Evolutionary conservation across 2,329 filamentous ascomycete species (phyloP).

Genomic region (Hypomyces perniciosus): DNA sequence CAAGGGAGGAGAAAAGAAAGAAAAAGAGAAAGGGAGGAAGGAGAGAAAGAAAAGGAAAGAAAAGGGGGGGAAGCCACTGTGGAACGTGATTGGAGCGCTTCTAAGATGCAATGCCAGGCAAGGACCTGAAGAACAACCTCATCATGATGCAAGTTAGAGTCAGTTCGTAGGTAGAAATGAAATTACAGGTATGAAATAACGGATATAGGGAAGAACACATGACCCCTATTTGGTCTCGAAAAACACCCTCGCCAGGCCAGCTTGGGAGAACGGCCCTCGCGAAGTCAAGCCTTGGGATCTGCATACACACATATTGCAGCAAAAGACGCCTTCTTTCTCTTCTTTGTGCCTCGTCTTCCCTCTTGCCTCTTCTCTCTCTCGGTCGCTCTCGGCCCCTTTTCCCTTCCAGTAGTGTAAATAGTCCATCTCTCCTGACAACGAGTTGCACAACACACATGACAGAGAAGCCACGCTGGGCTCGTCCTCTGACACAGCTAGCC

Average conservation of each 20-base stretch:
- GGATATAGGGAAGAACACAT: constrained; percentile 15
- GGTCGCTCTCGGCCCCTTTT: constrained; percentile 1
- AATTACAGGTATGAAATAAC: constrained; percentile 18
- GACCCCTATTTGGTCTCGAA: constrained; percentile 8
- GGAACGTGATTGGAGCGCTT: background rate
- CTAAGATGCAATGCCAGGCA: constrained; percentile 9
- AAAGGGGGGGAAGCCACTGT: background rate
- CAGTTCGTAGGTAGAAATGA: constrained; percentile 12
- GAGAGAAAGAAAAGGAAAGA: background rate
- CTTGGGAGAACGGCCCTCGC: constrained; percentile 1
- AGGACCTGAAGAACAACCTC: constrained; percentile 7
- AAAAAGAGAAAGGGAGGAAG: background rate
- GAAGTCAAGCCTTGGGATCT: constrained; percentile 6
- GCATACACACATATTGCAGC: constrained; percentile 13
- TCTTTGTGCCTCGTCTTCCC: background rate
- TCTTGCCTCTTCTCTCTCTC: background rate
- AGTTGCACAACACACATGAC: constrained; percentile 3
- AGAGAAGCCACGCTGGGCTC: constrained; percentile 4
- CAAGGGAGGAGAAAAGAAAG: background rate
- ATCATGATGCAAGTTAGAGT: constrained; percentile 13
- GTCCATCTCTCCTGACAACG: background rate
- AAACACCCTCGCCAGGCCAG: constrained; percentile 8
- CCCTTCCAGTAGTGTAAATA: constrained; percentile 5
- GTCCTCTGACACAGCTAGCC: constrained; percentile 5
- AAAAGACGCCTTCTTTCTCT: background rate